phyloP scores from a whole-genome alignment of 1,284 basidiomycete species.

The Heliocybe sulcata region DNA sequence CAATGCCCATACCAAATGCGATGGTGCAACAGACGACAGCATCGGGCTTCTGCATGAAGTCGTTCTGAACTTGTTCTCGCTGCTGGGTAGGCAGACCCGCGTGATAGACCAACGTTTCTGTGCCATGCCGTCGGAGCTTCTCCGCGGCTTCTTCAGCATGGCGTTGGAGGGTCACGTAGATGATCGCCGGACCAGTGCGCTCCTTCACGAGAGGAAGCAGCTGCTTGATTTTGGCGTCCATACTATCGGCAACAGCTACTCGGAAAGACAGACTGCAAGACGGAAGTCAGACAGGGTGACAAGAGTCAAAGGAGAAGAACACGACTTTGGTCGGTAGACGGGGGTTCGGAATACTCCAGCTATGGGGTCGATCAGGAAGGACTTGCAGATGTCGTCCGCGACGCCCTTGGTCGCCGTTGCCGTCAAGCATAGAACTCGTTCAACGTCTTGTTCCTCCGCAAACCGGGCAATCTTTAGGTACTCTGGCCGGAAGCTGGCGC shows the following conservation, averaged over 20 bases:
- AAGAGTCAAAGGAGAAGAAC: background rate
- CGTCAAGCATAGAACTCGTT: slow-evolving; percentile 70
- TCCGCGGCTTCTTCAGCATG: slow-evolving; percentile 58
- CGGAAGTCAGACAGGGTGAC: background rate
- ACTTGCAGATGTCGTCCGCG: slow-evolving; percentile 55
- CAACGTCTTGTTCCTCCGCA: slow-evolving; percentile 49
- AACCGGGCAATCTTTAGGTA: slow-evolving; percentile 54
- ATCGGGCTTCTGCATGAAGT: slow-evolving; percentile 58
- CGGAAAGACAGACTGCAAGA: slow-evolving; percentile 46
- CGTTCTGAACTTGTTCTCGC: slow-evolving; percentile 45
- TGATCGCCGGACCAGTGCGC: slow-evolving; percentile 47
- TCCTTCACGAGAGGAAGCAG: slow-evolving; percentile 38
- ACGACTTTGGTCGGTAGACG: slow-evolving; percentile 33
- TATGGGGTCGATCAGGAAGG: slow-evolving; percentile 38
- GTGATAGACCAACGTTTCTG: slow-evolving; percentile 62
- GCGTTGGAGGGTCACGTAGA: slow-evolving; percentile 64
- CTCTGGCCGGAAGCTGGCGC: slow-evolving; percentile 48
- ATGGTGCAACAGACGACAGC: slow-evolving; percentile 66
- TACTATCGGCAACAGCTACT: slow-evolving; percentile 38
- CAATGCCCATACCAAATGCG: slow-evolving; percentile 70
- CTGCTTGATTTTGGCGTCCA: slow-evolving; percentile 30
- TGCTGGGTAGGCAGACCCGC: slow-evolving; percentile 56
- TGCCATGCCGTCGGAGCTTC: slow-evolving; percentile 34
- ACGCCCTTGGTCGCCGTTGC: slow-evolving; percentile 66
- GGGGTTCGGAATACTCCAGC: slow-evolving; percentile 34